phyloP scores from a whole-genome alignment of 768 basidiomycete genomes.

The Ramaria sp. region DNA sequence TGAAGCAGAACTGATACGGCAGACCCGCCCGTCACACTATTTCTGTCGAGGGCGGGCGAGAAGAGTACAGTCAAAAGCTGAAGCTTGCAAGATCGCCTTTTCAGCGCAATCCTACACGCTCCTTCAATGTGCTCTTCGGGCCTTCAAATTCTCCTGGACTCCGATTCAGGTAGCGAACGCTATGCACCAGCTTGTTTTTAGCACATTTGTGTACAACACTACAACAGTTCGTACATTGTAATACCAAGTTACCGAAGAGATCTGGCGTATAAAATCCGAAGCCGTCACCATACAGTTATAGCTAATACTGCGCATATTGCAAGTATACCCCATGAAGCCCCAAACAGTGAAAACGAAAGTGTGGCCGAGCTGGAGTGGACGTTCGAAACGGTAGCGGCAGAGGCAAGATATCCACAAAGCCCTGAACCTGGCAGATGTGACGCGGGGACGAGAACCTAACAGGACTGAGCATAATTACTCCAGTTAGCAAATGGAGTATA shows the following conservation, averaged over 20 bases:
- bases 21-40: slow-evolving; percentile 2
- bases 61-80: not conserved
- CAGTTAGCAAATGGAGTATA: not conserved
- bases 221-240: not conserved
- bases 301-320: not conserved
- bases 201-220: not conserved
- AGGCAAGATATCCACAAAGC: slow-evolving; percentile 35
- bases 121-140: not conserved
- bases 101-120: not conserved
- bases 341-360: not conserved
- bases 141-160: not conserved
- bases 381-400: not conserved
- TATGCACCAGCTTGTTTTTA: too few relatives aligned
- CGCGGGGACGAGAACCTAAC: slow-evolving; percentile 31
- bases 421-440: slow-evolving; percentile 24
- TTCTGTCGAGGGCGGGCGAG: not conserved
- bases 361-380: not conserved
- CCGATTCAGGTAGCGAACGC: not conserved
- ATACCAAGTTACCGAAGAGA: too few relatives aligned
- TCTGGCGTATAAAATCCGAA: too few relatives aligned
- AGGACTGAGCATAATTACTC: not conserved
- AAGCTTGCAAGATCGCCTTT: not conserved
- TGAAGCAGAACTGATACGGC: not conserved
- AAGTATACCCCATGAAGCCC: not conserved
- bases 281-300: too few relatives aligned